Evolutionary conservation across 1,284 basidiomycete species (phyloP).

Genomic region (Malassezia brasiliensis): DNA sequence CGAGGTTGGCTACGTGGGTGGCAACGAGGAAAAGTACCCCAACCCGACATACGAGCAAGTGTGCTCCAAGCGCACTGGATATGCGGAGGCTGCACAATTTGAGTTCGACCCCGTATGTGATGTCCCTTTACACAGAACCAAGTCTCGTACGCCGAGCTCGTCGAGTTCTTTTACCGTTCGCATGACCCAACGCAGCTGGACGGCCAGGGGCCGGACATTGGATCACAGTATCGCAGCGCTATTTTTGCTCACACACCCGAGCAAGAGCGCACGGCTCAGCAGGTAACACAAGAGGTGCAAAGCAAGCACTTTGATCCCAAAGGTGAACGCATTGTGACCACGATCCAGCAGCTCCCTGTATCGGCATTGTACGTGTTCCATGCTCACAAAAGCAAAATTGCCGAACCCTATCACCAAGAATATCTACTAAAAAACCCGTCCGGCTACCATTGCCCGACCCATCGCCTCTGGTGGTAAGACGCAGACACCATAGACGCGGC

Average conservation of each 20-base stretch:
- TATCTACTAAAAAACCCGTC: constrained; percentile 40
- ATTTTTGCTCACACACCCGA: constrained; percentile 74
- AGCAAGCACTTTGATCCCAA: constrained; percentile 62
- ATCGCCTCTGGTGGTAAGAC: constrained; percentile 20
- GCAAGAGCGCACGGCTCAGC: constrained; percentile 65
- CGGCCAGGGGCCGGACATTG: constrained; percentile 48
- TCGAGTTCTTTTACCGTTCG: constrained; percentile 59
- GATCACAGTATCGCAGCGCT: constrained; percentile 71
- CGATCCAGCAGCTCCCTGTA: constrained; percentile 25
- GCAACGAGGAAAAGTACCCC: constrained; percentile 29
- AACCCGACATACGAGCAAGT: constrained; percentile 61
- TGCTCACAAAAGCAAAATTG: constrained; percentile 19
- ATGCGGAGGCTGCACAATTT: constrained; percentile 79
- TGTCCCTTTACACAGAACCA: constrained; percentile 43
- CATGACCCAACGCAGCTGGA: constrained; percentile 73
- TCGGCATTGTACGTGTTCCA: constrained; percentile 20
- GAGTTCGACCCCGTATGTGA: constrained; percentile 63
- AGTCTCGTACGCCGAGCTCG: constrained; percentile 70
- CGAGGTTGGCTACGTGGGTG: constrained; percentile 75
- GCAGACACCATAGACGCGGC: neutral
- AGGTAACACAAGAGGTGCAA: constrained; percentile 75
- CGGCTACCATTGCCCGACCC: constrained; percentile 39
- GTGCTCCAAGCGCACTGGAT: constrained; percentile 63
- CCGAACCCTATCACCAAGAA: constrained; percentile 45
- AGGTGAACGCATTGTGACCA: constrained; percentile 66